Evolutionary conservation across 805 yeast species (phyloP).

Genomic region (Wickerhamomyces queroliae): DNA sequence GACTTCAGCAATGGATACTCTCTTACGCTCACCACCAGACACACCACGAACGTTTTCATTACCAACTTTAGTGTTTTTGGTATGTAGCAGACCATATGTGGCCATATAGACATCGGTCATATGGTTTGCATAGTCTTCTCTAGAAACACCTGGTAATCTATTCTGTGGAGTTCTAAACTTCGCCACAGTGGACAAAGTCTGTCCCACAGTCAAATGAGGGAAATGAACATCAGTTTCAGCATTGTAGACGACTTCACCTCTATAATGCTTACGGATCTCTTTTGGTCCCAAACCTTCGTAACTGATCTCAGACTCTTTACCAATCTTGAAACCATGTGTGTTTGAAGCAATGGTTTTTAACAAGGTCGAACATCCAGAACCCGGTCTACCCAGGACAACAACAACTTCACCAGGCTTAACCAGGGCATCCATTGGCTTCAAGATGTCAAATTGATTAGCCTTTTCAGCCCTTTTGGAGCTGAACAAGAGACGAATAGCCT

Average conservation of each 20-base stretch:
- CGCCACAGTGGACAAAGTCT: constrained; percentile 63
- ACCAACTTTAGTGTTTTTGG: constrained; percentile 58
- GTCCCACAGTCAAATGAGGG: constrained; percentile 62
- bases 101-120: constrained; percentile 46
- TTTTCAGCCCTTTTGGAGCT: constrained; percentile 16
- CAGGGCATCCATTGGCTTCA: constrained; percentile 61
- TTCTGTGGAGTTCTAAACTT: constrained; percentile 54
- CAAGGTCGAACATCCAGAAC: constrained; percentile 72
- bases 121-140: constrained; percentile 49
- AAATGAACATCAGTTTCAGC: constrained; percentile 67
- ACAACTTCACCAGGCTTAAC: constrained; percentile 59
- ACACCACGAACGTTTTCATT: constrained; percentile 59
- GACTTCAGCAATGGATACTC: constrained; percentile 64
- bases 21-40: constrained; percentile 67
- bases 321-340: constrained; percentile 53
- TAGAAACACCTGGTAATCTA: constrained; percentile 52
- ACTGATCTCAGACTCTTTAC: constrained; percentile 36
- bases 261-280: constrained; percentile 44
- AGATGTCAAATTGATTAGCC: constrained; percentile 34
- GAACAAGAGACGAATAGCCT: constrained; percentile 10
- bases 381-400: constrained; percentile 71
- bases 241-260: constrained; percentile 68
- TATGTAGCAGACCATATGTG: constrained; percentile 43
- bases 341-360: constrained; percentile 54
- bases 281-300: constrained; percentile 50